Percentiles rank a stretch among this genome's conserved stretches.
phyloP scores from a whole-genome alignment of 208 protist species.

The Wallacemonas sp. region DNA sequence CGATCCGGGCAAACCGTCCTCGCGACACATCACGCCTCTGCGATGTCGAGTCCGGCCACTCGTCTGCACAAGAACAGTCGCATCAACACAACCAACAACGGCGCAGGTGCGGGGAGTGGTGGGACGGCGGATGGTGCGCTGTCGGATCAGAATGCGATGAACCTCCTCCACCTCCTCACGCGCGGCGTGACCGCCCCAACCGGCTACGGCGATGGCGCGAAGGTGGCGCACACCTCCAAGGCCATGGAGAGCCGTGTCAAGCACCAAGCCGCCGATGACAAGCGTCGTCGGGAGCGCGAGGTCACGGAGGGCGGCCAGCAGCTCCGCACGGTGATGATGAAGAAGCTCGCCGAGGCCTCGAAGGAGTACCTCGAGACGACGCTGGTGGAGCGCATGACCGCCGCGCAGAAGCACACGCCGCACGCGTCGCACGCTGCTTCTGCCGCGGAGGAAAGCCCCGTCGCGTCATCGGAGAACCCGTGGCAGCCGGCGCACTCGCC shows the following conservation, averaged over 20 bases:
- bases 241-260: slow-evolving; percentile 27
- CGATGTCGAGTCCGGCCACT: not conserved
- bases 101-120: not conserved
- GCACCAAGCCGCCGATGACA: slow-evolving; percentile 20
- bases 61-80: too few species aligned
- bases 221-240: slow-evolving; percentile 36
- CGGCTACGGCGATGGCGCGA: slow-evolving; percentile 59
- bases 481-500: too few species aligned
- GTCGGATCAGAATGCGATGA: slow-evolving; percentile 34
- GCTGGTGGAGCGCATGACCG: slow-evolving; percentile 64
- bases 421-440: not conserved
- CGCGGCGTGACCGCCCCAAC: slow-evolving; percentile 52
- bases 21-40: not conserved
- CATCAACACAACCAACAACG: not conserved
- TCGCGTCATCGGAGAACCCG: too few species aligned
- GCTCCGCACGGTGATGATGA: slow-evolving; percentile 50
- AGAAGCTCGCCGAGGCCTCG: slow-evolving; percentile 65
- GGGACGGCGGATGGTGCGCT: not conserved
- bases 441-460: not conserved
- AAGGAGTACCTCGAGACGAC: slow-evolving; percentile 72
- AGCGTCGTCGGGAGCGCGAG: slow-evolving; percentile 24
- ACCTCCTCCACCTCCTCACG: slow-evolving; percentile 70
- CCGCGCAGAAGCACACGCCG: slow-evolving; percentile 27
- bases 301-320: slow-evolving; percentile 31
- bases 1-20: not conserved